Evolutionary conservation across 768 basidiomycete genomes (phyloP).

Genomic region (Mycena galopus): DNA sequence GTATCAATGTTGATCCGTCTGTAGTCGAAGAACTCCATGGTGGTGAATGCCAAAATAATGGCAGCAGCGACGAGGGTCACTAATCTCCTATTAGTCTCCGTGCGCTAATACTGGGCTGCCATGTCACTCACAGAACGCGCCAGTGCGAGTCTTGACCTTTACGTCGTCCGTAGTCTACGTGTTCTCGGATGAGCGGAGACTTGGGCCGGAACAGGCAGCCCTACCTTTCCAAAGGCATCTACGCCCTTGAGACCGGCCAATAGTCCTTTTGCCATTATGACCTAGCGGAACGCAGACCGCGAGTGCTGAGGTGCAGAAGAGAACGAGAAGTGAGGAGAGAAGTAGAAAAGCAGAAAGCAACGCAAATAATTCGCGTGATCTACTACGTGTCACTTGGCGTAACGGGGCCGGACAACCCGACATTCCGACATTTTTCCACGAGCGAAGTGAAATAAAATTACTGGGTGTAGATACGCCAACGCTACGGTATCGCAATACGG

Average conservation of each 20-base stretch:
- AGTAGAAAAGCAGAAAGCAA: conserved; percentile 34
- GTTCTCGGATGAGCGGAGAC: neutral
- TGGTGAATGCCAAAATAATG: conserved; percentile 91
- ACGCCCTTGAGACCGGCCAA: conserved; percentile 87
- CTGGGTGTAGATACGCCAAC: neutral
- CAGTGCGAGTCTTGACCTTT: conserved; percentile 97
- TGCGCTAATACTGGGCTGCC: neutral
- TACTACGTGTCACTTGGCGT: conserved; percentile 37
- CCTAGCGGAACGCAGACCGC: conserved; percentile 53
- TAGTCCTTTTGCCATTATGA: conserved; percentile 81
- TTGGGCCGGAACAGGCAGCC: conserved; percentile 31
- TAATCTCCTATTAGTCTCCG: conserved; percentile 45
- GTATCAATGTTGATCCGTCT: conserved; percentile 89
- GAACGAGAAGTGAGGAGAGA: conserved; percentile 41
- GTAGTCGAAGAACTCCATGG: conserved; percentile 97
- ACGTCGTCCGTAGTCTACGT: conserved; percentile 97
- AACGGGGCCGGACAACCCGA: conserved; percentile 10
- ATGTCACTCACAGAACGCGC: conserved; percentile 80
- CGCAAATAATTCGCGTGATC: conserved; percentile 14
- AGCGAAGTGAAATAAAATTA: conserved; percentile 29
- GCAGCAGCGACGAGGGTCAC: conserved; percentile 94
- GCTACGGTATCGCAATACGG: conserved; percentile 62
- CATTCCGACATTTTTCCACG: conserved; percentile 21
- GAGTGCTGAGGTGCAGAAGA: conserved; percentile 37
- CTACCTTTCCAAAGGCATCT: conserved; percentile 99